Percentiles rank a stretch among this genome's conserved stretches.
phyloP scores from a whole-genome alignment of 2,329 filamentous ascomycete species.

The Neocucurbitaria cava region DNA sequence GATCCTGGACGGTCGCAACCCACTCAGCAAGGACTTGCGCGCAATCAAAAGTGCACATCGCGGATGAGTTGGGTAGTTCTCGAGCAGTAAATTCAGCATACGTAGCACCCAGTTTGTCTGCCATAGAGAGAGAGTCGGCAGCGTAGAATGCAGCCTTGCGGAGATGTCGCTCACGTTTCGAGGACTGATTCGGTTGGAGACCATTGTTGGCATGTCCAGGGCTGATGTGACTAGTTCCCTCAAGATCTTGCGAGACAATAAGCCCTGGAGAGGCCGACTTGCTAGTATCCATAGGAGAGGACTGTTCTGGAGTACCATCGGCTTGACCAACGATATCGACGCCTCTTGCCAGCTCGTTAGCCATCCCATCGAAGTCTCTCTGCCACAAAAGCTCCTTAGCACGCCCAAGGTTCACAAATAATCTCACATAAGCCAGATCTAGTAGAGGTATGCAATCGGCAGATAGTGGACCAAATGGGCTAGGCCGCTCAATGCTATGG shows the following conservation, averaged over 20 bases:
- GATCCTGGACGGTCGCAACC: constrained; percentile 90
- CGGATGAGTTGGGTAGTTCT: constrained; percentile 87
- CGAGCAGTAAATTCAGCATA: constrained; percentile 84
- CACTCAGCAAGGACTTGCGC: constrained; percentile 94
- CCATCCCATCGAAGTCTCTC: constrained; percentile 90
- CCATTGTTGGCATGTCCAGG: constrained; percentile 42
- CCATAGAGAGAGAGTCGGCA: constrained; percentile 87
- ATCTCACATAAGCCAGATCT: constrained; percentile 87
- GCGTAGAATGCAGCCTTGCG: constrained; percentile 96
- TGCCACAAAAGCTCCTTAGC: constrained; percentile 96
- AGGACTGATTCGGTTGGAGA: constrained; percentile 56
- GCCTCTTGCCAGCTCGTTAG: constrained; percentile 81
- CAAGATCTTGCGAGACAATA: constrained; percentile 33
- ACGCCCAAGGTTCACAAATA: constrained; percentile 91
- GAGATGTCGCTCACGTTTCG: constrained; percentile 83
- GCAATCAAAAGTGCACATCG: constrained; percentile 92
- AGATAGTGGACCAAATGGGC: constrained; percentile 84
- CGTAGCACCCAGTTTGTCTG: constrained; percentile 82
- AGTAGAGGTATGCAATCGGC: constrained; percentile 90
- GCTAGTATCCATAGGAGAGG: constrained; percentile 41
- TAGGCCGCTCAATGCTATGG: constrained; percentile 83
- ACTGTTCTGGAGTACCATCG: constrained; percentile 64
- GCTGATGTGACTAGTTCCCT: constrained; percentile 28
- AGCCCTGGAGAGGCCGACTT: constrained; percentile 33
- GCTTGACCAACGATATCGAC: constrained; percentile 77